phyloP scores from a whole-genome alignment of 148 eudicot genomes.

The Fagopyrum homotropicum region DNA sequence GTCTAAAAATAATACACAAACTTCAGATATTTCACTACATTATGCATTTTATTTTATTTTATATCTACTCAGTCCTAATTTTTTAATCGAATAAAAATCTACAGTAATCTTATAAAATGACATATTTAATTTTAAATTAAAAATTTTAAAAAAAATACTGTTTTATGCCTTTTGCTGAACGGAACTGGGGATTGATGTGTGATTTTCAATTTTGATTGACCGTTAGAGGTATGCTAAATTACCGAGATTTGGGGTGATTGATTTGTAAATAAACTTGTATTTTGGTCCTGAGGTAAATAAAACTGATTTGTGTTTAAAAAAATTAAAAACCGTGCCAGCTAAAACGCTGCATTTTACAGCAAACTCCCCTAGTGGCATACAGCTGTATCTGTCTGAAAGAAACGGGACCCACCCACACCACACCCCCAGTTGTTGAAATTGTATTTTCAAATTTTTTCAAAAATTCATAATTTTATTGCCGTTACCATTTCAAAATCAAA shows the following conservation, averaged over 20 bases:
- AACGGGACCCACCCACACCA: conserved; percentile 3
- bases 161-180: not conserved
- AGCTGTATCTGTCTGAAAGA: conserved; percentile 7
- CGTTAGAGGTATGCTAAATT: not conserved
- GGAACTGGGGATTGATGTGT: not conserved
- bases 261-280: not conserved
- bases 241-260: conserved; percentile 7
- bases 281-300: not conserved
- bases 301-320: not conserved
- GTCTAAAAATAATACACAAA: no score
- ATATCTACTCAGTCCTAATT: not conserved
- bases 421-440: not conserved
- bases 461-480: not conserved
- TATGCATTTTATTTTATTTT: not conserved
- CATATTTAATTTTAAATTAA: not conserved
- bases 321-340: conserved; percentile 4
- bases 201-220: not conserved
- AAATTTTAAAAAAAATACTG: not conserved
- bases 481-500: conserved; percentile 11
- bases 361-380: conserved; percentile 8
- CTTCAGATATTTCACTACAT: no score
- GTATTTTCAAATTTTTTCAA: not conserved
- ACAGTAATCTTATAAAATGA: not conserved
- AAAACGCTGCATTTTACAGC: conserved; percentile 14
- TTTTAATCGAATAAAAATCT: not conserved